Evolutionary conservation across 2,329 filamentous ascomycete genomes (phyloP), one percentile per base, ranked within the genome.

Genomic region (Dryadomyces quercus-mongolicae): DNA sequence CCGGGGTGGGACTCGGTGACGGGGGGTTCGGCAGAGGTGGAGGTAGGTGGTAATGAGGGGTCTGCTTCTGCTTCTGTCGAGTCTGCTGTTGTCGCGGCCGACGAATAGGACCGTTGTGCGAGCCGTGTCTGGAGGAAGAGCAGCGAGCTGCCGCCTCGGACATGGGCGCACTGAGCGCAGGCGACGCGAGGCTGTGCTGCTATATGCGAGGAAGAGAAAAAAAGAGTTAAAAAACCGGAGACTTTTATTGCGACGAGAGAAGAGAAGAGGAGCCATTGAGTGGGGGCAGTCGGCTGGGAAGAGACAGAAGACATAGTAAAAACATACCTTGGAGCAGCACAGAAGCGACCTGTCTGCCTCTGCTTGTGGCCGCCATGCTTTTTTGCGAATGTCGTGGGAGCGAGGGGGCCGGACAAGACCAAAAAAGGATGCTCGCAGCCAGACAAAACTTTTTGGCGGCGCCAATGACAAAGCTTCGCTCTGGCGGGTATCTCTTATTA

Each of bases 311-410:
- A 50, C 25, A 55, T 22, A 1, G 9, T 12, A 25, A 18, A 49
- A 18, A 49, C 45, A 52, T 57, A 82, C 80, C 71, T 64, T 71
- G 71, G 55, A 82, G 61, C 54, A 76, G 67, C 59, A 71, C 70
- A 62, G 73, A 70, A 56, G 74, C 66, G 64, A 73, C 72, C 63
- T 68, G 71, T 60, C 74, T 67, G 60, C 79, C 77, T 72, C 78
- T 77, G 70, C 78, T 79, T 62, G 77, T 74, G 60, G 75, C 73
- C 60, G 75, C 70, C 79, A 82, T 78, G n/a, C 55, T 55, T 36
- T 55, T 36, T 22, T 25, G n/a, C 42, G 38, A 16, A 21, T 34
- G 7, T 15, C 10, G 18, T 8, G 21, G 3, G 6, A 31, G 48
- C 2, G 46, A 22, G n/a, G 18, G 25, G 16, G 50, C 34, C 31